phyloP scores from a whole-genome alignment of 352 stramenopile genomes.

The Phytophthora tentaculata region DNA sequence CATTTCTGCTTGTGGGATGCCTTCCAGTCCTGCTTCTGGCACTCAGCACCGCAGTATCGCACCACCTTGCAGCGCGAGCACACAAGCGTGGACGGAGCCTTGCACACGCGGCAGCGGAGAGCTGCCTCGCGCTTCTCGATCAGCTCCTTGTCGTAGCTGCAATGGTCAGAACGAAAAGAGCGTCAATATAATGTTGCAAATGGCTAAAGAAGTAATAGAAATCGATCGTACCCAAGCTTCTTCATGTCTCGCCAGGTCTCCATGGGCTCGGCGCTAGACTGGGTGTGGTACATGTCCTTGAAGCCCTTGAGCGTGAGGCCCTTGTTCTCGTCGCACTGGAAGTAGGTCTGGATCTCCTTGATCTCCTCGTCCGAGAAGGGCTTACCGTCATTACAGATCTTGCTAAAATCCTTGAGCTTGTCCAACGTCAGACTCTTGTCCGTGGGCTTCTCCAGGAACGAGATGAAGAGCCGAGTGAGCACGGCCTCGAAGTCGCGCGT shows the following conservation, averaged over 20 bases:
- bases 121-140: constrained; percentile 74
- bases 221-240: constrained; percentile 76
- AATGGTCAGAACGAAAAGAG: constrained; percentile 5
- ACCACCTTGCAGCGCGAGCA: constrained; percentile 89
- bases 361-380: constrained; percentile 90
- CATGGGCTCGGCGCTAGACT: constrained; percentile 88
- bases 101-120: constrained; percentile 85
- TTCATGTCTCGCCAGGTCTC: constrained; percentile 92
- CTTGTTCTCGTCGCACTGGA: constrained; percentile 92
- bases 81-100: constrained; percentile 73
- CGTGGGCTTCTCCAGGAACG: constrained; percentile 79
- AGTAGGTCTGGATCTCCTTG: constrained; percentile 93
- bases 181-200: constrained; percentile 4
- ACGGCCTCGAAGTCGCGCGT: constrained; percentile 88
- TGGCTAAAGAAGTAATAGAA: not conserved
- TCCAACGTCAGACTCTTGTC: constrained; percentile 84
- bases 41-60: constrained; percentile 87
- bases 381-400: constrained; percentile 89
- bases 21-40: constrained; percentile 92
- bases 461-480: constrained; percentile 87
- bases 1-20: constrained; percentile 84
- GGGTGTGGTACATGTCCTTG: constrained; percentile 93
- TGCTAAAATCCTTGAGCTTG: constrained; percentile 90
- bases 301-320: constrained; percentile 89
- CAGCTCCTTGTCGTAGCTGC: constrained; percentile 75